Base-by-base conservation (phyloP, 495 filamentous ascomycete genomes). In the Lepraria neglecta region DNA sequence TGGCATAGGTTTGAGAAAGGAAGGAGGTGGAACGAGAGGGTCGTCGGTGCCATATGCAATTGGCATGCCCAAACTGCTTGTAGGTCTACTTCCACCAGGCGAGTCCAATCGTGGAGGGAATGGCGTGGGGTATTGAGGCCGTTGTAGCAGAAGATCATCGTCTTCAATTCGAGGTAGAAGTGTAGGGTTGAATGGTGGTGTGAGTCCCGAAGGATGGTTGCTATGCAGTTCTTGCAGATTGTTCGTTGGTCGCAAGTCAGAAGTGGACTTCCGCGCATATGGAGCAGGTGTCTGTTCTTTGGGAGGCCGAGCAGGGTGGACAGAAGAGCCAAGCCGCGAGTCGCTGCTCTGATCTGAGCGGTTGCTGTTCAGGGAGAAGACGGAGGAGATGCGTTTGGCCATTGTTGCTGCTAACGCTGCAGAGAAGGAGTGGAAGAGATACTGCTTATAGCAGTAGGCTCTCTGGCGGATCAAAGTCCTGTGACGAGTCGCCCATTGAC, bases 301-400 rank as follows among this genome's bases (percentile, higher is more conserved):
- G 17, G 59, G 54, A 15, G 65, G 59, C 21, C 55, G 55, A 12
- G 56, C 56, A 40, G 63, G 56, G 33, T 48, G 40, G 4, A 42
- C 33, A 7, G 60, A 51, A 40, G 58, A 60, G 19, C 53, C 50
- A n/a, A 40, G 9, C 10, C 40, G 63, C 24, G 58, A 55, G 24
- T 63, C 56, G 43, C 57, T 64, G 53, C 59, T 66, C 21, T 67
- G 67, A 12, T 66, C 61, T 17, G 67, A 63, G 30, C 31, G 17
- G 24, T 50, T 65, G 43, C 64, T 64, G 52, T 33, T 58, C 38
- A 64, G 40, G 15, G 64, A 63, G 17, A 65, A 66, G 30, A 68
- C 58, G 40, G 67, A 68, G 15, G 64, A 58, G 47, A 65, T 61
- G 28, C 60, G 61, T 55, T 59, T 66, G 10, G 54, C 60, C 61